Evolutionary conservation across 331 rosid species (phyloP).

Genomic region (Prunus yedoensis): DNA sequence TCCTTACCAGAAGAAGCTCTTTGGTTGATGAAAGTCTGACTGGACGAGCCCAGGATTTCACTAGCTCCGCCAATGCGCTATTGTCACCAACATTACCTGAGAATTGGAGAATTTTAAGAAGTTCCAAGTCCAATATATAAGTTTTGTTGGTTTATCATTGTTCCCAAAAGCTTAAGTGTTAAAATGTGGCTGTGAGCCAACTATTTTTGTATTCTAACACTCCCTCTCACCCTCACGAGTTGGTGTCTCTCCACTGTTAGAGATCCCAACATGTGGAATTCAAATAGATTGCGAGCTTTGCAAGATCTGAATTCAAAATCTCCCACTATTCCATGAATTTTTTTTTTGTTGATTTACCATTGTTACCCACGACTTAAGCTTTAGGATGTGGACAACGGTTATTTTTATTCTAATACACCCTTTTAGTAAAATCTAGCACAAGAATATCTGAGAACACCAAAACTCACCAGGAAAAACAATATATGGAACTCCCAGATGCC

Average conservation of each 20-base stretch:
- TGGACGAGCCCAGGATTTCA: constrained; percentile 77
- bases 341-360: neutral
- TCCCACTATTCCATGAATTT: neutral
- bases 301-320: neutral
- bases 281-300: neutral
- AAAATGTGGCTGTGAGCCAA: neutral
- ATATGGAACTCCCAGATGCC: constrained; percentile 95
- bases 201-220: neutral
- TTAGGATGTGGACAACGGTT: neutral
- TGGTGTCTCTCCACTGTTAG: neutral
- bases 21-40: constrained; percentile 62
- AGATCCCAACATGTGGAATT: neutral
- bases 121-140: neutral
- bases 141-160: neutral
- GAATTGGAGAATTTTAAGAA: constrained; percentile 21
- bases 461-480: constrained; percentile 91
- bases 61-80: constrained; percentile 78
- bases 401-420: neutral
- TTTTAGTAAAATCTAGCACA: constrained; percentile 1
- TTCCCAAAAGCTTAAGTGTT: neutral
- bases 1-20: constrained; percentile 79
- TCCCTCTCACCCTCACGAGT: neutral
- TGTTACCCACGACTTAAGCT: neutral
- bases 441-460: constrained; percentile 14
- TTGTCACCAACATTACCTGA: constrained; percentile 90